A percentile compares a stretch with the other conserved stretches of the same genome.
These are phyloP conservation scores for Scedosporium apiospermum DNA, from an alignment of 2,329 filamentous ascomycete genomes.

Conservation along the genomic window DNA sequence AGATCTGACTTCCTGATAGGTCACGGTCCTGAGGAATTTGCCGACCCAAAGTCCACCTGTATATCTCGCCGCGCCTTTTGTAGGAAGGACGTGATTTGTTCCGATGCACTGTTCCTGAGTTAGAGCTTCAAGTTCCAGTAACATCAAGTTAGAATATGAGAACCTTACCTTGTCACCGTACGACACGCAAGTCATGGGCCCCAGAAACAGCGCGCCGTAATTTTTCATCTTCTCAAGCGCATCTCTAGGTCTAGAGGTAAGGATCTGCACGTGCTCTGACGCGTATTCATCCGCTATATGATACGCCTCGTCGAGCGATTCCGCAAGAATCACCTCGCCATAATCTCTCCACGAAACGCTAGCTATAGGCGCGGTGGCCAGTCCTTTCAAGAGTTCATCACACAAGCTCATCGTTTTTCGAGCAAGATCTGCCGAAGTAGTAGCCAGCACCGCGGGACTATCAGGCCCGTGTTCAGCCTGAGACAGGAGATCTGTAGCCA, in stretches of 20 bases:
- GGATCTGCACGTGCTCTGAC: slow-evolving; percentile 41
- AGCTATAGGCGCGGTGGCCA: slow-evolving; percentile 33
- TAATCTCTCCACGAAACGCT: slow-evolving; percentile 32
- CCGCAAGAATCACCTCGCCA: slow-evolving; percentile 35
- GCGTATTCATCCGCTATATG: slow-evolving; percentile 36
- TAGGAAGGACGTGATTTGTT: slow-evolving; percentile 45
- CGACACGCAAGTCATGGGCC: slow-evolving; percentile 40
- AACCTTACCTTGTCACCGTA: slow-evolving; percentile 39
- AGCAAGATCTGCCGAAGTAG: slow-evolving; percentile 30
- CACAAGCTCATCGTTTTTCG: slow-evolving; percentile 25
- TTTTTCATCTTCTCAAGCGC: slow-evolving; percentile 40
- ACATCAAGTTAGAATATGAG: not conserved
- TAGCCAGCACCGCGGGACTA: slow-evolving; percentile 33
- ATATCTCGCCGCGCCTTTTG: slow-evolving; percentile 34
- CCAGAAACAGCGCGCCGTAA: slow-evolving; percentile 41
- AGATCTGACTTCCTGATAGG: slow-evolving; percentile 39
- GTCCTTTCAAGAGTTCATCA: slow-evolving; percentile 25
- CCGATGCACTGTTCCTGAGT: slow-evolving; percentile 34
- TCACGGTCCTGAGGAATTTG: slow-evolving; percentile 42
- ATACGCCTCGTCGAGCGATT: slow-evolving; percentile 27
- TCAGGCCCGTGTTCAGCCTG: slow-evolving; percentile 35
- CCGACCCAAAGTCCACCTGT: slow-evolving; percentile 46
- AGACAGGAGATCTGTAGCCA: slow-evolving; percentile 35
- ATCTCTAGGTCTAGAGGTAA: slow-evolving; percentile 34
- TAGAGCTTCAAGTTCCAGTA: not conserved